phyloP scores from a whole-genome alignment of 169 alveolate genomes.

The Babesia divergens region DNA sequence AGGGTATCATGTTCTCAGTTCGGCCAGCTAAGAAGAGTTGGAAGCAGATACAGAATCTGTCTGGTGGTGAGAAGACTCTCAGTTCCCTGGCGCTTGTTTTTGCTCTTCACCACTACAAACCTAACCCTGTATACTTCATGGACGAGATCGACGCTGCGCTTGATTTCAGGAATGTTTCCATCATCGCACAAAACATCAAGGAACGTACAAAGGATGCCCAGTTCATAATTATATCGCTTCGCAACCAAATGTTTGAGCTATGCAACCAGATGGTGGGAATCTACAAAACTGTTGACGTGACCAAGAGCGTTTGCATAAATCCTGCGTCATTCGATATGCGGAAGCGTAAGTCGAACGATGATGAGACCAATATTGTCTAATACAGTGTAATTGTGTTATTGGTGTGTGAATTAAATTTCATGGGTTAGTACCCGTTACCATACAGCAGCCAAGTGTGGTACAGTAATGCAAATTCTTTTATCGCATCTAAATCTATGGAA shows the following conservation, averaged over 20 bases:
- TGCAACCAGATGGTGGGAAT: slow-evolving; percentile 92
- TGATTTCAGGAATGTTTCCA: slow-evolving; percentile 94
- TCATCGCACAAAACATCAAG: slow-evolving; percentile 87
- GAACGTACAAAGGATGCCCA: slow-evolving; percentile 95
- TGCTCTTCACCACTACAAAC: slow-evolving; percentile 97
- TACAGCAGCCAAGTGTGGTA: too few species aligned
- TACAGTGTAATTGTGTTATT: not conserved
- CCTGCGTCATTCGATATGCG: slow-evolving; percentile 66
- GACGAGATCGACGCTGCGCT: slow-evolving; percentile 99
- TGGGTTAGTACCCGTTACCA: too few species aligned
- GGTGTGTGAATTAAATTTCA: too few species aligned
- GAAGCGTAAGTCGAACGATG: not conserved
- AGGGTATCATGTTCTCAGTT: slow-evolving; percentile 95
- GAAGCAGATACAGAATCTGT: slow-evolving; percentile 92
- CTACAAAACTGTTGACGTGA: slow-evolving; percentile 88
- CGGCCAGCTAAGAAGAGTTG: slow-evolving; percentile 97
- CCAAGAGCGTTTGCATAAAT: slow-evolving; percentile 83
- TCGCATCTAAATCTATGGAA: too few species aligned
- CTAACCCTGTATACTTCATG: slow-evolving; percentile 97
- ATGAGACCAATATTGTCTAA: not conserved
- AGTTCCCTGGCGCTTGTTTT: slow-evolving; percentile 94
- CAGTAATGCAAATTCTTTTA: too few species aligned
- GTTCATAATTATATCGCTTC: slow-evolving; percentile 93
- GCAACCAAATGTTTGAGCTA: slow-evolving; percentile 94
- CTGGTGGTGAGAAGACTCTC: slow-evolving; percentile 99